Evolutionary conservation across 2,329 filamentous ascomycete genomes (phyloP).

Genomic region (Celoporthe dispersa): DNA sequence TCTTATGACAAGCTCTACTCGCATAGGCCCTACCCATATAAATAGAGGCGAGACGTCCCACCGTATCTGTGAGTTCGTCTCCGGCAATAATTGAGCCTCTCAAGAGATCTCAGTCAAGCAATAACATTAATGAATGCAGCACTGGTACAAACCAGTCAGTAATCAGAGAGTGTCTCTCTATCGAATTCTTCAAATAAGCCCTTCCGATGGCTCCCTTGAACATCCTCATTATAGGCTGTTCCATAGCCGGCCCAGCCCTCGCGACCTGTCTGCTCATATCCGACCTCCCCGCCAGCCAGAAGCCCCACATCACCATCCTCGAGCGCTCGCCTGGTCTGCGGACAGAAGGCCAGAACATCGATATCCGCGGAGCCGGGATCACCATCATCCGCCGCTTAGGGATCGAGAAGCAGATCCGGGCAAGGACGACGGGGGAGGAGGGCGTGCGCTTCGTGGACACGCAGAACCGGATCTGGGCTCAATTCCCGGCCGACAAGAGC

Average conservation of each 20-base stretch:
- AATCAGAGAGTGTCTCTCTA: too few species aligned
- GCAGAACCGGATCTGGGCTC: constrained; percentile 34
- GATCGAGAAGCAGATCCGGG: constrained; percentile 42
- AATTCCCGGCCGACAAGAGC: constrained; percentile 36
- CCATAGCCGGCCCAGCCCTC: constrained; percentile 46
- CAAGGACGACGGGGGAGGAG: constrained; percentile 42
- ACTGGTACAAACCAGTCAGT: not conserved
- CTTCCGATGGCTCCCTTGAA: constrained; percentile 36
- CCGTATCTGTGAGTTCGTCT: not conserved
- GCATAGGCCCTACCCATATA: not conserved
- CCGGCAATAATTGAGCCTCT: not conserved
- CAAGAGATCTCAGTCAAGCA: not conserved
- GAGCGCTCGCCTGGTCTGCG: constrained; percentile 46
- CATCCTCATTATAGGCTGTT: constrained; percentile 45
- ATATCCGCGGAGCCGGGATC: constrained; percentile 48
- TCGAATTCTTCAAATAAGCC: too few species aligned
- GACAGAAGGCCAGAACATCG: constrained; percentile 48
- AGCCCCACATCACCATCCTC: constrained; percentile 45
- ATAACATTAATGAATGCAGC: not conserved
- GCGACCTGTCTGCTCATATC: constrained; percentile 47
- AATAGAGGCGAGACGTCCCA: not conserved
- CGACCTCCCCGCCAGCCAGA: constrained; percentile 32
- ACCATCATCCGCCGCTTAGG: constrained; percentile 46
- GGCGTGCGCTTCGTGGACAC: constrained; percentile 45
- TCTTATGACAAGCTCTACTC: not conserved